Evolutionary conservation across 164 flowering plant genomes (phyloP).

Genomic region (Kalanchoe fedtschenkoi): DNA sequence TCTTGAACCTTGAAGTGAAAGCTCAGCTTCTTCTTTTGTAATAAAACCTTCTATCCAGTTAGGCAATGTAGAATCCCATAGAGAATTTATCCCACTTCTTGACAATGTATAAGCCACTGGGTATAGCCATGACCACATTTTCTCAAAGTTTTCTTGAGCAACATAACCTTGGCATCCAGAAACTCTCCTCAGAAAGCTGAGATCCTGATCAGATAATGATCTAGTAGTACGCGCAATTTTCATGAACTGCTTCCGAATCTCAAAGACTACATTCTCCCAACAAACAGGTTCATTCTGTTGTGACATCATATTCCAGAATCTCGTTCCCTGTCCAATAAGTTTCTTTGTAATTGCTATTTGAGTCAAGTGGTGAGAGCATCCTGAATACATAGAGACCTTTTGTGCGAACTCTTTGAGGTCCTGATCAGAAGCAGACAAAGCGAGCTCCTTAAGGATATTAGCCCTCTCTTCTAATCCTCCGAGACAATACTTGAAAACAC

Average conservation of each 20-base stretch:
- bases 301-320: slow-evolving; percentile 58
- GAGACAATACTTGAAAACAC: slow-evolving; percentile 68
- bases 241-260: slow-evolving; percentile 61
- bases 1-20: slow-evolving; percentile 50
- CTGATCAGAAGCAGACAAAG: slow-evolving; percentile 37
- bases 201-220: slow-evolving; percentile 62
- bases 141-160: slow-evolving; percentile 64
- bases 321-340: slow-evolving; percentile 66
- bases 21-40: slow-evolving; percentile 88
- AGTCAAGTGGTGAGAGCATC: slow-evolving; percentile 77
- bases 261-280: slow-evolving; percentile 53
- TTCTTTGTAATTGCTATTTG: slow-evolving; percentile 66
- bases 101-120: slow-evolving; percentile 78
- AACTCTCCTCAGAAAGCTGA: slow-evolving; percentile 53
- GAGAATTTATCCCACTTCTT: slow-evolving; percentile 33
- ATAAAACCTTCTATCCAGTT: slow-evolving; percentile 88
- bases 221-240: slow-evolving; percentile 51
- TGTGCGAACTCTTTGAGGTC: slow-evolving; percentile 54
- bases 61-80: slow-evolving; percentile 60
- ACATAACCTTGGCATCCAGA: slow-evolving; percentile 55
- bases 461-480: slow-evolving; percentile 57
- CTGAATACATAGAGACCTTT: slow-evolving; percentile 67
- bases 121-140: slow-evolving; percentile 87
- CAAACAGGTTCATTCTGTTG: slow-evolving; percentile 37
- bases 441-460: slow-evolving; percentile 63